A percentile compares a stretch with the other conserved stretches of the same genome.
Evolutionary conservation across 768 basidiomycete species (phyloP).

Genomic region (Phlebiopsis flavidoalba): DNA sequence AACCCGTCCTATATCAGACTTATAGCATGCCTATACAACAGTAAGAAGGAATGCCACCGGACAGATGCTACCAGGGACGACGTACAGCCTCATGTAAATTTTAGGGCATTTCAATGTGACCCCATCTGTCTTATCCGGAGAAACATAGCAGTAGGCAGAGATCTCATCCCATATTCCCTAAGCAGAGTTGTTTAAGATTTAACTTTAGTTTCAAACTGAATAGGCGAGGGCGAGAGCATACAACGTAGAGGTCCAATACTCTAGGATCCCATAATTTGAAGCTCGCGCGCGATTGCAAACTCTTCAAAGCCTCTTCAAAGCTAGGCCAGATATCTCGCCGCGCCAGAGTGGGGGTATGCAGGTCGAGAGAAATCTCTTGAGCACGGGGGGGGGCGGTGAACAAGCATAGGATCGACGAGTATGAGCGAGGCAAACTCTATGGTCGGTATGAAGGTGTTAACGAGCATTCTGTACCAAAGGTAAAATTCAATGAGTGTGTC

Average conservation of each 20-base stretch:
- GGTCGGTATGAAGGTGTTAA: slow-evolving; percentile 35
- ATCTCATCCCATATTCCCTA: slow-evolving; percentile 40
- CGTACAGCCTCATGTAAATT: slow-evolving; percentile 15
- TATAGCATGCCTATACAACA: slow-evolving; percentile 7
- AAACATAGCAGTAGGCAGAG: slow-evolving; percentile 17
- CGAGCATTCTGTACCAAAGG: slow-evolving; percentile 29
- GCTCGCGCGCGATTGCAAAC: slow-evolving; percentile 31
- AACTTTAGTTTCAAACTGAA: background rate
- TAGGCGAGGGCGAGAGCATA: slow-evolving; percentile 16
- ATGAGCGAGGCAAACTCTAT: slow-evolving; percentile 36
- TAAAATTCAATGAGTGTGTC: background rate
- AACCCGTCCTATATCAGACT: slow-evolving; percentile 9
- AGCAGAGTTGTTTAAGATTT: background rate
- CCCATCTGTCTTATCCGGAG: slow-evolving; percentile 18
- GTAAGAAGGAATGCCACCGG: background rate
- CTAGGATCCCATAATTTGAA: slow-evolving; percentile 49
- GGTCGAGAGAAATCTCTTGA: slow-evolving; percentile 11
- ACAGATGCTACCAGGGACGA: background rate
- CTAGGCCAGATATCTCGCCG: slow-evolving; percentile 50
- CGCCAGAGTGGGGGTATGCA: slow-evolving; percentile 28
- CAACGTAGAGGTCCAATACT: slow-evolving; percentile 38
- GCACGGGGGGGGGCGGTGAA: slow-evolving; percentile 13
- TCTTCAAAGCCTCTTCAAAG: slow-evolving; percentile 39
- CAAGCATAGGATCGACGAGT: slow-evolving; percentile 43
- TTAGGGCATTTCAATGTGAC: slow-evolving; percentile 20